These are phyloP conservation scores for Helianthus tuberosus DNA, from an alignment of 129 eudicot species.

Conservation along the genomic window DNA sequence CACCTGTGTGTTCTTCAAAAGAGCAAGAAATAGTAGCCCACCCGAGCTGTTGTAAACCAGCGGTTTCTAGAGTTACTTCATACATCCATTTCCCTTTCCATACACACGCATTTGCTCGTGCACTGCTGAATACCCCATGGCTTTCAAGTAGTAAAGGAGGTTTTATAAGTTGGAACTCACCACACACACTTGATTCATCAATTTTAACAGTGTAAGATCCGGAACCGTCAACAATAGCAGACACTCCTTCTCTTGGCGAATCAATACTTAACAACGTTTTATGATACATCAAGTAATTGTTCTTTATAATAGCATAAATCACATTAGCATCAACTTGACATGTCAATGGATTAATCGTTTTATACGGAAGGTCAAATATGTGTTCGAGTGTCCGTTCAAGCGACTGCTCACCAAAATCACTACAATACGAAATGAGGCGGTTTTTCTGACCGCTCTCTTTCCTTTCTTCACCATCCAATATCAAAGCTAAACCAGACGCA, in stretches of 20 bases:
- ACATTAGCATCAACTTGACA: constrained; percentile 51
- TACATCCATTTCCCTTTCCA: constrained; percentile 99
- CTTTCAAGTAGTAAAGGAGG: constrained; percentile 74
- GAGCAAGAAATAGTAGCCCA: constrained; percentile 91
- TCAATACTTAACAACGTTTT: constrained; percentile 21
- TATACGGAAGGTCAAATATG: constrained; percentile 71
- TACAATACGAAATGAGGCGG: constrained; percentile 75
- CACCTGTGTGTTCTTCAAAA: constrained; percentile 83
- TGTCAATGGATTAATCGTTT: constrained; percentile 50
- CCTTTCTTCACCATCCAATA: constrained; percentile 64
- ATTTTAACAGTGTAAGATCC: constrained; percentile 49
- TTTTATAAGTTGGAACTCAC: constrained; percentile 68
- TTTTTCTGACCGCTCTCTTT: constrained; percentile 62
- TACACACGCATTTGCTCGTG: constrained; percentile 90
- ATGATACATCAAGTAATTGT: constrained; percentile 45
- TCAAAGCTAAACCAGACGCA: constrained; percentile 81
- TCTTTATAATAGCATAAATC: constrained; percentile 65
- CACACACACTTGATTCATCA: constrained; percentile 85
- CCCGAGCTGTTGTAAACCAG: constrained; percentile 93
- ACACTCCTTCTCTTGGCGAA: constrained; percentile 60
- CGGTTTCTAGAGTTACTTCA: constrained; percentile 94
- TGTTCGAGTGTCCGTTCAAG: constrained; percentile 91
- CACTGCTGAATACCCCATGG: constrained; percentile 84
- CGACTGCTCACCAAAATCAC: constrained; percentile 94
- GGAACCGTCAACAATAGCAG: constrained; percentile 48